These are phyloP conservation scores for Chloris gayana DNA, from an alignment of 176 grass and related monocot species.

Conservation along the genomic window DNA sequence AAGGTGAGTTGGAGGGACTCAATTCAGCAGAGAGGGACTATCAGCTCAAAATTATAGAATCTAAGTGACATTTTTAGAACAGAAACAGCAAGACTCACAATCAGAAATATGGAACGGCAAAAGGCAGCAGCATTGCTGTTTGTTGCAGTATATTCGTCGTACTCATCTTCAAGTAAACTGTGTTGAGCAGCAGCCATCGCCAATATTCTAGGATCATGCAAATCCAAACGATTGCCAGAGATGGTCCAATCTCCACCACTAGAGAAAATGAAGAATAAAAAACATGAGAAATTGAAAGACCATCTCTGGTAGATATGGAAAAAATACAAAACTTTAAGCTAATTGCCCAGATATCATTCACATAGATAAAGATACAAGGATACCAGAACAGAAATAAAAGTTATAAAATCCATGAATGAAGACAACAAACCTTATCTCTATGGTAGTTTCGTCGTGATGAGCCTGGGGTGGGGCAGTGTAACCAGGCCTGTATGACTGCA, in stretches of 20 bases:
- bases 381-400: constrained; percentile 22
- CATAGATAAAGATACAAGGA: too few relatives aligned
- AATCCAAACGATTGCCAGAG: constrained; percentile 65
- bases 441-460: constrained; percentile 78
- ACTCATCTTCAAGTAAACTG: constrained; percentile 75
- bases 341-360: constrained; percentile 19
- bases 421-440: constrained; percentile 77
- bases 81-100: constrained; percentile 55
- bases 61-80: neutral
- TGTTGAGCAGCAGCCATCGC: constrained; percentile 77
- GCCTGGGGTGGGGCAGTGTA: constrained; percentile 67
- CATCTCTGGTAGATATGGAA: constrained; percentile 14
- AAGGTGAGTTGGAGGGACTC: constrained; percentile 9
- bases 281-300: constrained; percentile 22
- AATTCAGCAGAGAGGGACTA: neutral
- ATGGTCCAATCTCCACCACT: constrained; percentile 87
- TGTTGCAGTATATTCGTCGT: constrained; percentile 77
- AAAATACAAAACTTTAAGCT: constrained; percentile 7
- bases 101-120: constrained; percentile 85
- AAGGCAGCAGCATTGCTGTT: constrained; percentile 85
- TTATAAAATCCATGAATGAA: constrained; percentile 3
- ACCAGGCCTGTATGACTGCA: constrained; percentile 82
- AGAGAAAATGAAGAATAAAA: neutral
- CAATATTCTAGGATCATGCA: constrained; percentile 76
- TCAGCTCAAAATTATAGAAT: constrained; percentile 12